A percentile compares a stretch with the other conserved stretches of the same genome.
Evolutionary conservation across 441 rosid genomes (phyloP).

Genomic region (Hura crepitans): DNA sequence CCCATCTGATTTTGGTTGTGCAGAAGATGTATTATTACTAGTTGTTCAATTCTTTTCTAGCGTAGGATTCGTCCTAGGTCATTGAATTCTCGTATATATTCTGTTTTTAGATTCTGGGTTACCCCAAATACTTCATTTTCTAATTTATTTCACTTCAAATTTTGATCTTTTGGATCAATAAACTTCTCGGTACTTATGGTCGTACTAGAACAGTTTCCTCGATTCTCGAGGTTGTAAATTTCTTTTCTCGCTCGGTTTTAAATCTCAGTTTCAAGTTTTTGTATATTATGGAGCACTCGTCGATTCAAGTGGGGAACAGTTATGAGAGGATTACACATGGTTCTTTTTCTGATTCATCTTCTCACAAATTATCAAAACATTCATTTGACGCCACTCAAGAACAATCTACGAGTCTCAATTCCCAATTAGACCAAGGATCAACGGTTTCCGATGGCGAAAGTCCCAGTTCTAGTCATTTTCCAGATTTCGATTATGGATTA

Average conservation of each 20-base stretch:
- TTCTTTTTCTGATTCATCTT: conserved; percentile 5
- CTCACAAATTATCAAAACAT: neutral
- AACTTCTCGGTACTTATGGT: too few relatives aligned
- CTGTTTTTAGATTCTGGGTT: neutral
- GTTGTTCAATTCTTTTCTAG: neutral
- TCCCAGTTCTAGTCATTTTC: conserved; percentile 16
- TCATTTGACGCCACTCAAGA: conserved; percentile 8
- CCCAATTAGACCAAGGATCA: conserved; percentile 29
- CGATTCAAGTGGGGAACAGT: conserved; percentile 6
- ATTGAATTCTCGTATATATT: neutral
- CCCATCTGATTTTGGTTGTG: neutral
- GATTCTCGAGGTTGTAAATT: neutral
- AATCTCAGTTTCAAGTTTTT: neutral
- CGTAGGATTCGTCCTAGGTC: neutral
- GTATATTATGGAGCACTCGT: neutral
- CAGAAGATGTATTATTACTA: neutral
- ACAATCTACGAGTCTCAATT: conserved; percentile 3
- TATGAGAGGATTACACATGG: neutral
- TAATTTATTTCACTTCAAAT: neutral
- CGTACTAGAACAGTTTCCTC: neutral
- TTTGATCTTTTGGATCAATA: neutral
- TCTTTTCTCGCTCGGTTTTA: neutral
- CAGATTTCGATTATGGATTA: conserved; percentile 28
- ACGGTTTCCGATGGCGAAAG: conserved; percentile 50
- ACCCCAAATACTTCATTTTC: neutral